phyloP scores from a whole-genome alignment of 2,329 filamentous ascomycete genomes.

The Colletotrichum tropicale region DNA sequence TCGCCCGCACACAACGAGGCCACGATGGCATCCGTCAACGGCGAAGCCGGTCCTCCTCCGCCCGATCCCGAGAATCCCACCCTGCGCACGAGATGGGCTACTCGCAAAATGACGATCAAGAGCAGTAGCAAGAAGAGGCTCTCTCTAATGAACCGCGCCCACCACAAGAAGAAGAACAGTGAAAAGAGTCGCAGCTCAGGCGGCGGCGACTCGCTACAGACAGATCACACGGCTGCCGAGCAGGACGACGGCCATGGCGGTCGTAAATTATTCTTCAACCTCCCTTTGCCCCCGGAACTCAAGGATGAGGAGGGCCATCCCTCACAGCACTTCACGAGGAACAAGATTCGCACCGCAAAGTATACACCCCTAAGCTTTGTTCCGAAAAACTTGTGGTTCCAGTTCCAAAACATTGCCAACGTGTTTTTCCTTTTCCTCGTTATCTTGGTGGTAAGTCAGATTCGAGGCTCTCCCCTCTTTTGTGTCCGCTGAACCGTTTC shows the following conservation, averaged over 20 bases:
- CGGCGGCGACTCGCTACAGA: conserved; percentile 30
- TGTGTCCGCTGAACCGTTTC: background rate
- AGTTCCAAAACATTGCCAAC: conserved; percentile 98
- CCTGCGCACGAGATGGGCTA: conserved; percentile 93
- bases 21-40: conserved; percentile 27
- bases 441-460: conserved; percentile 80
- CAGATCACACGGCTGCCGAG: conserved; percentile 30
- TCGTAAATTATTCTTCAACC: conserved; percentile 83
- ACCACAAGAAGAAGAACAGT: conserved; percentile 64
- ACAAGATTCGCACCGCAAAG: conserved; percentile 98
- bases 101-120: conserved; percentile 80
- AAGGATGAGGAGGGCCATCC: conserved; percentile 84
- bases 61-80: conserved; percentile 44
- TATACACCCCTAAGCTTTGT: conserved; percentile 95
- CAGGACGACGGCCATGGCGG: conserved; percentile 44
- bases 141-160: conserved; percentile 79
- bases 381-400: conserved; percentile 95
- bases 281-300: conserved; percentile 75
- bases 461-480: background rate
- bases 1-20: conserved; percentile 24
- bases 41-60: conserved; percentile 47
- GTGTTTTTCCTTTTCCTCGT: conserved; percentile 98
- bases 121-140: conserved; percentile 80
- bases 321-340: conserved; percentile 73
- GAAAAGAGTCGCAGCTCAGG: conserved; percentile 71